Evolutionary conservation across 2,329 filamentous ascomycete genomes (phyloP), one percentile per base, ranked within the genome.

Genomic region (Conoideocrella luteorostrata): DNA sequence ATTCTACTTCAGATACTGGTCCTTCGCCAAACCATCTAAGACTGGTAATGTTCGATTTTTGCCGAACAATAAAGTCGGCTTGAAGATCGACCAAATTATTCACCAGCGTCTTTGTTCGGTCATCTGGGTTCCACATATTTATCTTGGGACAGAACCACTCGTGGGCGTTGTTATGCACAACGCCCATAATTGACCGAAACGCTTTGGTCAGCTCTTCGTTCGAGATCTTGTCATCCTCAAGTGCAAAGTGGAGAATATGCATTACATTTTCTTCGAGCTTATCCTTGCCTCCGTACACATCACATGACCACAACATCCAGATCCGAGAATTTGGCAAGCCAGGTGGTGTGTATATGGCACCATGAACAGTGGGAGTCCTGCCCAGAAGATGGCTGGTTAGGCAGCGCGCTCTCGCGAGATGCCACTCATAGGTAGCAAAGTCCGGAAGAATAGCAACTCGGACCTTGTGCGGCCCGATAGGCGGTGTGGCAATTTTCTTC

Each of bases 91-190:
- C 63, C 12, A 52, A 53, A 21, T 55, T 57, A 30, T 70, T 62
- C 1, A 82, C 63, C 32, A 84, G 54, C 13, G 60, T 49, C 57
- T 60, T 60, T 21, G 81, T 59, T 49, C 72, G 55, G 6, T 76
- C 67, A 4, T 75, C 75, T 0, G 90, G 89, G 58, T 93, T 95
- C 91, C 91, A 97, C 41, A 91, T 69, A 59, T 89, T 77, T 4
- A 95, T 78, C 36, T 78, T 73, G 32, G 73, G 70, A 66, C 88
- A 79, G 35, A 76, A 69, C 84, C 87, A 95, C 45, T 78, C 70
- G 3, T 70, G 65, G 2, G 90, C 90, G 63, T 94, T 80, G 7
- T 65, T 65, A 55, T 84, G 80, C 4, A 88, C 89, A 35, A 81
- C 69, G 33, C 67, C 63, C 35, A 95, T 60, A 21, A 95, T 72